phyloP scores from a whole-genome alignment of 2,329 filamentous ascomycete species.

The Trichoderma sp. region DNA sequence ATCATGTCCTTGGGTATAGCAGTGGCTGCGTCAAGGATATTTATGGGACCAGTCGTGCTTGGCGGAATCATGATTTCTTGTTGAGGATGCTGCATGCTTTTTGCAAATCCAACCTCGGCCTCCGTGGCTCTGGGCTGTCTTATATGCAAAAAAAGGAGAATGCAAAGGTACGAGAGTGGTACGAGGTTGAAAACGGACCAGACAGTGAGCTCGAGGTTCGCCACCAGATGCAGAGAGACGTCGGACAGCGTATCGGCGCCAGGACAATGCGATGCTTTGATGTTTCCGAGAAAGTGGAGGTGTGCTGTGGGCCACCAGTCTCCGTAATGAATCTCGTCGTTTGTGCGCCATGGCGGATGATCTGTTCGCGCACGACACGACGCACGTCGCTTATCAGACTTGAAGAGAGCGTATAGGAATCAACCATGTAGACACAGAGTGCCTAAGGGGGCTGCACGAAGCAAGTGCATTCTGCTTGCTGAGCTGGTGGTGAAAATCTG shows the following conservation, averaged over 20 bases:
- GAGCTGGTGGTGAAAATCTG: slow-evolving; percentile 14
- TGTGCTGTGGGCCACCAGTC: slow-evolving; percentile 13
- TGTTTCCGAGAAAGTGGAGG: slow-evolving; percentile 16
- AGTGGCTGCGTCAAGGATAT: not conserved
- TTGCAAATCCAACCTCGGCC: not conserved
- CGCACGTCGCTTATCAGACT: slow-evolving; percentile 16
- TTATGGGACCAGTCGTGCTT: not conserved
- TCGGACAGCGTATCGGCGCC: not conserved
- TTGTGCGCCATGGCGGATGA: slow-evolving; percentile 9
- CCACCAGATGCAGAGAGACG: slow-evolving; percentile 1
- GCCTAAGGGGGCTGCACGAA: slow-evolving; percentile 15
- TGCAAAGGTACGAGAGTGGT: not conserved
- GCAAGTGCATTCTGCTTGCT: not conserved
- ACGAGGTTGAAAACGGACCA: not conserved
- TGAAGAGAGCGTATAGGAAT: slow-evolving; percentile 4
- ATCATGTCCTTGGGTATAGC: not conserved
- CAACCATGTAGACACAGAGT: slow-evolving; percentile 9
- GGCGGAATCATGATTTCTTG: not conserved
- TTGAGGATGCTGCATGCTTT: not conserved
- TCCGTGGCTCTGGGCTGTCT: not conserved
- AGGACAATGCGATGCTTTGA: slow-evolving; percentile 14
- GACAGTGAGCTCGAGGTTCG: not conserved
- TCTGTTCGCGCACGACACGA: slow-evolving; percentile 13
- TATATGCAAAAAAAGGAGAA: not conserved
- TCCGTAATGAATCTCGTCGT: slow-evolving; percentile 18